Evolutionary conservation across 1,284 basidiomycete species (phyloP).

Genomic region (Puccinia coronata): DNA sequence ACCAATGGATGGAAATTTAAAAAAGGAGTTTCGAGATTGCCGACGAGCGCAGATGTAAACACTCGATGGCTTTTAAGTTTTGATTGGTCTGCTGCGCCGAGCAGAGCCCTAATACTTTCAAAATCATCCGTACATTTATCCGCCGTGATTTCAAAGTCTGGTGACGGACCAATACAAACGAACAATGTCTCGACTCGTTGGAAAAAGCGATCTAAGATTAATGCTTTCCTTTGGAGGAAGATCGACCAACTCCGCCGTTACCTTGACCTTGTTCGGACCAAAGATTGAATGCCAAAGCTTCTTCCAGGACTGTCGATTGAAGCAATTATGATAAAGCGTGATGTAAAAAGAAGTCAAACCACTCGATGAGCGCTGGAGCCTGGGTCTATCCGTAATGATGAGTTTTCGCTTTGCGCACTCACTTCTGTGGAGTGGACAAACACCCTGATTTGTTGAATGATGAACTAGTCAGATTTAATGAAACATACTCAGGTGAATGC

Average conservation of each 20-base stretch:
- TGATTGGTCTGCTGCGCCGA: no score
- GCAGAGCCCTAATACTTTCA: no score
- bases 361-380: neutral
- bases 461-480: neutral
- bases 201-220: neutral
- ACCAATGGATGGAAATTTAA: no score
- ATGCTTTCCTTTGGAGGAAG: neutral
- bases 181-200: constrained; percentile 18
- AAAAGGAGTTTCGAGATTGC: no score
- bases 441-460: neutral
- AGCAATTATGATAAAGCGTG: neutral
- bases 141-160: constrained; percentile 1
- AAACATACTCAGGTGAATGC: neutral
- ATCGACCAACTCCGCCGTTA: constrained; percentile 13
- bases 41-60: no score
- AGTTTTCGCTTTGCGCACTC: neutral
- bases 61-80: no score
- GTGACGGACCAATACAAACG: constrained; percentile 32
- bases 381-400: neutral
- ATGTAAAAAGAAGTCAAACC: neutral
- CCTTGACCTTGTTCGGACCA: constrained; percentile 10
- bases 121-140: neutral
- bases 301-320: constrained; percentile 6
- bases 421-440: constrained; percentile 21
- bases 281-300: constrained; percentile 7